These are phyloP conservation scores for Pterulicium gracile DNA, from an alignment of 1,284 basidiomycete species.

Conservation along the genomic window DNA sequence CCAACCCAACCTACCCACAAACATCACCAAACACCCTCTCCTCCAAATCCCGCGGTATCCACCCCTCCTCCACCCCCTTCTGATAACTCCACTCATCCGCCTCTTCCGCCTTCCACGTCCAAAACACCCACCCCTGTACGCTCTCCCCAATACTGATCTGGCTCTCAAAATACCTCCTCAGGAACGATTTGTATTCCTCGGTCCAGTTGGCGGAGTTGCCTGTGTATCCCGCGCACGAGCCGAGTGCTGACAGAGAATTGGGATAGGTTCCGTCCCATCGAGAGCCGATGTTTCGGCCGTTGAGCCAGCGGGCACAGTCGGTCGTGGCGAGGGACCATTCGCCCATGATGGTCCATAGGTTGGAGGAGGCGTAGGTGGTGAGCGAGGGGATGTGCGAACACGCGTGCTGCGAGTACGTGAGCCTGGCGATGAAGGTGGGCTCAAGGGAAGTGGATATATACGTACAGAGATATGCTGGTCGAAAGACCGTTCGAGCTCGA, in stretches of 20 bases:
- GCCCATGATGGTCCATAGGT: conserved; percentile 56
- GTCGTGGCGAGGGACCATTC: conserved; percentile 76
- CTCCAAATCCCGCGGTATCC: too few species aligned
- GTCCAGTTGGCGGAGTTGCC: background rate
- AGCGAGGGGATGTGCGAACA: conserved; percentile 30
- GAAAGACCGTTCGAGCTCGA: conserved; percentile 41
- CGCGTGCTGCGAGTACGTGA: conserved; percentile 24
- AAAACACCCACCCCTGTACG: conserved; percentile 72
- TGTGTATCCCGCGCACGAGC: background rate
- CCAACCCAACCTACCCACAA: too few species aligned
- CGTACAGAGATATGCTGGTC: conserved; percentile 45
- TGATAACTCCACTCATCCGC: too few species aligned
- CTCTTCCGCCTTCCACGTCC: conserved; percentile 77
- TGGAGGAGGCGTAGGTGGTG: conserved; percentile 30
- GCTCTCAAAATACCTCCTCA: conserved; percentile 62
- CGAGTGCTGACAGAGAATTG: conserved; percentile 37
- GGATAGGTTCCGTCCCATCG: conserved; percentile 54
- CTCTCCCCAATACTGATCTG: conserved; percentile 59
- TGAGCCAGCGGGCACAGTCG: conserved; percentile 73
- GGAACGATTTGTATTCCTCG: background rate
- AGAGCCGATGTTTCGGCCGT: conserved; percentile 62
- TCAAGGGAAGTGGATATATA: conserved; percentile 4
- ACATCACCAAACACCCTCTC: too few species aligned
- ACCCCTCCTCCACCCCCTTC: too few species aligned
- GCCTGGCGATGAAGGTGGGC: too few species aligned